phyloP scores from a whole-genome alignment of 2,329 filamentous ascomycete genomes.

The Colletotrichum brevisporum region DNA sequence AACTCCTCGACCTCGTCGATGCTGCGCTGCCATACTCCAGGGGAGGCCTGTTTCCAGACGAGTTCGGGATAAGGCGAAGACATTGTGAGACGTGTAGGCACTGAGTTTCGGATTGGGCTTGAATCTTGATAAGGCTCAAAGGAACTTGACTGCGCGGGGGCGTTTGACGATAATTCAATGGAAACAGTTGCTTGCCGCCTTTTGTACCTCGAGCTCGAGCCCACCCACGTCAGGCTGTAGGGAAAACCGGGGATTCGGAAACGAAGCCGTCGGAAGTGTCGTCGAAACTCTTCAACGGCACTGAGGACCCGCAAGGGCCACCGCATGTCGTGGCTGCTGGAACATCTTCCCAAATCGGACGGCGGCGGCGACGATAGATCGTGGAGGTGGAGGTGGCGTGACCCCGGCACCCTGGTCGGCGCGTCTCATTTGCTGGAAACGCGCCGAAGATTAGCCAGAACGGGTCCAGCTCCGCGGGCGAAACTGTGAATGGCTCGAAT shows the following conservation, averaged over 20 bases:
- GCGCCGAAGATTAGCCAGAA: conserved; percentile 1
- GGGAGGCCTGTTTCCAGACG: conserved; percentile 45
- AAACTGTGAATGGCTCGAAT: background rate
- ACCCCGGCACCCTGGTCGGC: too few relatives aligned
- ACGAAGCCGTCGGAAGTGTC: background rate
- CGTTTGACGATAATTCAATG: background rate
- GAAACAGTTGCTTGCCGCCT: background rate
- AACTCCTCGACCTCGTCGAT: conserved; percentile 58
- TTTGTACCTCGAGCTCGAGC: background rate
- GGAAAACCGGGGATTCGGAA: background rate
- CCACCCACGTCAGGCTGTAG: background rate
- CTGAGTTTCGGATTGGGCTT: too few relatives aligned
- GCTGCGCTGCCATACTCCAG: conserved; percentile 51
- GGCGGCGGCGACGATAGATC: background rate
- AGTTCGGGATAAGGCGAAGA: conserved; percentile 20
- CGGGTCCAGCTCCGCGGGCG: background rate
- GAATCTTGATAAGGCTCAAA: background rate
- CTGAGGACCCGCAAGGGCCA: background rate
- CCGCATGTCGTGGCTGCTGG: conserved; percentile 1
- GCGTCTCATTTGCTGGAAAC: background rate
- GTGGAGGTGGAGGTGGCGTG: background rate
- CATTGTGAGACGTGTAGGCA: background rate
- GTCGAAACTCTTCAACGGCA: background rate
- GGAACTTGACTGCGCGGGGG: background rate
- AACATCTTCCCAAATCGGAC: conserved; percentile 3